Conservation (phyloP, 2,329 filamentous ascomycete species). For the Xylaria polymorpha region DNA sequence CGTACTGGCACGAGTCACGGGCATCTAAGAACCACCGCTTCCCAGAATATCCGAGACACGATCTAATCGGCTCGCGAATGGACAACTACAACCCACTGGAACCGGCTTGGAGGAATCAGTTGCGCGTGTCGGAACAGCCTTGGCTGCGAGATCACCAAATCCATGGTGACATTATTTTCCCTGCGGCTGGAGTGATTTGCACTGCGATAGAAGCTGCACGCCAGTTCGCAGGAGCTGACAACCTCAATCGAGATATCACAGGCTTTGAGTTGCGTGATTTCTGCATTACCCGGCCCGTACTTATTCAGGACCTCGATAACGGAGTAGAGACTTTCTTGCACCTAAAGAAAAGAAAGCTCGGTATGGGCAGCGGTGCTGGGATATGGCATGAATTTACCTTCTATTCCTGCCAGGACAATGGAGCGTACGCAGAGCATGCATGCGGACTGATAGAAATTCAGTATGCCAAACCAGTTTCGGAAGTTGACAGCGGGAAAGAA, state of each 20-base stretch:
- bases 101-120: constrained; percentile 59
- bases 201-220: constrained; percentile 54
- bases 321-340: constrained; percentile 16
- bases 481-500: constrained; percentile 23
- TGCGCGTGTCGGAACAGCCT: constrained; percentile 54
- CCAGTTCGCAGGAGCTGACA: constrained; percentile 10
- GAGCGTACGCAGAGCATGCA: constrained; percentile 13
- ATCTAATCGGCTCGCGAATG: constrained; percentile 36
- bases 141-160: constrained; percentile 60
- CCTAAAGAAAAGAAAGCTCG: constrained; percentile 26
- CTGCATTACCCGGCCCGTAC: constrained; percentile 18
- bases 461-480: constrained; percentile 10
- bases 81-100: constrained; percentile 45
- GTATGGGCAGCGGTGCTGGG: constrained; percentile 20
- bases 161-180: constrained; percentile 48
- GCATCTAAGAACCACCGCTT: constrained; percentile 19
- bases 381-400: constrained; percentile 24
- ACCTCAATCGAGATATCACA: constrained; percentile 12
- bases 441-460: constrained; percentile 24
- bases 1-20: constrained; percentile 33
- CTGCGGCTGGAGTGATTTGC: constrained; percentile 51
- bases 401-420: constrained; percentile 19
- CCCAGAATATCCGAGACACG: constrained; percentile 25
- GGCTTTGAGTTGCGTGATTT: constrained; percentile 24
- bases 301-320: constrained; percentile 10